Evolutionary conservation across 2,329 filamentous ascomycete genomes (phyloP).

Genomic region (Claviceps lovelessii): DNA sequence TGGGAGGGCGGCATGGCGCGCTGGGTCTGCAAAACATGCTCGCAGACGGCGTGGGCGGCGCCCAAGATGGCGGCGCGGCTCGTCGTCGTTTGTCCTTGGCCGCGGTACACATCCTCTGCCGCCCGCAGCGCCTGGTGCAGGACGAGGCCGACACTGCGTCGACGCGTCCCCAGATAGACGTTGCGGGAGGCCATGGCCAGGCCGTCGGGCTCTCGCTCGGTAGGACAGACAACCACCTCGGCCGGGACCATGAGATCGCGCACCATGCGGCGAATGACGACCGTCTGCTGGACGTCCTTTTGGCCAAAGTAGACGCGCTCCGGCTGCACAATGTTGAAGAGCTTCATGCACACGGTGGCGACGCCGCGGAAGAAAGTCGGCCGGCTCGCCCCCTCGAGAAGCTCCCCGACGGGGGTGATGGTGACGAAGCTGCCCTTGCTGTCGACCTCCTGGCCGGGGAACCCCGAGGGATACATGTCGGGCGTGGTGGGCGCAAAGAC

Average conservation of each 20-base stretch:
- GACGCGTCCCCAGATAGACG: constrained; percentile 69
- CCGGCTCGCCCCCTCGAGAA: constrained; percentile 71
- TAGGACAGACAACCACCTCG: constrained; percentile 59
- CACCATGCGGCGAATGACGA: constrained; percentile 76
- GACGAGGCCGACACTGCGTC: constrained; percentile 58
- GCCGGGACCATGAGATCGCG: constrained; percentile 72
- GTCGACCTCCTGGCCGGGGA: constrained; percentile 54
- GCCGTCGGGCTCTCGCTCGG: constrained; percentile 64
- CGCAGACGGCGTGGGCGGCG: constrained; percentile 49
- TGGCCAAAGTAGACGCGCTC: constrained; percentile 83
- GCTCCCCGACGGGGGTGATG: constrained; percentile 67
- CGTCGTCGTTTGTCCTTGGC: constrained; percentile 16
- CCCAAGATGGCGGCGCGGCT: constrained; percentile 55
- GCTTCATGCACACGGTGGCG: constrained; percentile 88
- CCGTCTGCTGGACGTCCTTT: constrained; percentile 94
- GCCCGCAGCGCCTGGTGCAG: constrained; percentile 54
- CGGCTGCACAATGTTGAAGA: constrained; percentile 37
- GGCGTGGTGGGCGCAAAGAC: constrained; percentile 74
- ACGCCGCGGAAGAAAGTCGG: constrained; percentile 96
- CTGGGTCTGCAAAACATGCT: constrained; percentile 45
- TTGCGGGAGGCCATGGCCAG: constrained; percentile 87
- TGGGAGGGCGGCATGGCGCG: constrained; percentile 40
- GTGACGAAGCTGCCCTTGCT: constrained; percentile 81
- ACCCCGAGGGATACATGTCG: constrained; percentile 80
- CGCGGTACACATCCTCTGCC: constrained; percentile 53